A percentile compares a stretch with the other conserved stretches of the same genome.
These are phyloP conservation scores for Isatis lusitanica DNA, from an alignment of 441 rosid genomes.

Conservation along the genomic window DNA sequence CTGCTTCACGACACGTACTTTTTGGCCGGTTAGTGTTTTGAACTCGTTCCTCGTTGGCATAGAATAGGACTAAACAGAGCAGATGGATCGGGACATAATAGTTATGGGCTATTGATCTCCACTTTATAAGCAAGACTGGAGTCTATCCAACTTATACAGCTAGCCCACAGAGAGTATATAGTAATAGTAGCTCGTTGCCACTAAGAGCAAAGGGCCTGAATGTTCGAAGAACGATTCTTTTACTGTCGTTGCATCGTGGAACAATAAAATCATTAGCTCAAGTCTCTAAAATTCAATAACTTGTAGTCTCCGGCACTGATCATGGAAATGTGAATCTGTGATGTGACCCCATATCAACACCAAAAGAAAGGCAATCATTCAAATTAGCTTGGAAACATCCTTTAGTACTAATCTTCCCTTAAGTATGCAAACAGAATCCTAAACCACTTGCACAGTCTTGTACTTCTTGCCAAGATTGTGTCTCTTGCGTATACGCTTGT, in stretches of 20 bases:
- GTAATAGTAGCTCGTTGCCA: neutral
- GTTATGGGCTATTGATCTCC: neutral
- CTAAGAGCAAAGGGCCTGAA: neutral
- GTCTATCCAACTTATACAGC: neutral
- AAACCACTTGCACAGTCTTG: too few species aligned
- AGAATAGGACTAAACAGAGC: neutral
- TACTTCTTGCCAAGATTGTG: too few species aligned
- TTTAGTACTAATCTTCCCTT: too few species aligned
- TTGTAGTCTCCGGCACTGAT: neutral
- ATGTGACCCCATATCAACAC: too few species aligned
- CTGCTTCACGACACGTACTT: slow-evolving; percentile 46
- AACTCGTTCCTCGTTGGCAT: neutral
- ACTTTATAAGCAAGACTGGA: neutral
- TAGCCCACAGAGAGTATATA: neutral
- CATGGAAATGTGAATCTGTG: too few species aligned
- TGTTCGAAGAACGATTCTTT: neutral
- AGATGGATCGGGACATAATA: neutral
- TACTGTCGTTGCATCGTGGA: neutral
- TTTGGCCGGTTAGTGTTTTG: neutral
- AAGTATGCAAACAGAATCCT: too few species aligned
- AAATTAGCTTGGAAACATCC: too few species aligned
- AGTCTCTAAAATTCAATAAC: neutral
- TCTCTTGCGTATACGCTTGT: too few species aligned
- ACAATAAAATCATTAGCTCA: neutral
- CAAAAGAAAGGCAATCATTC: too few species aligned